Base-by-base conservation (phyloP, 495 filamentous ascomycete genomes). In the Thermothielavioides terrestris region DNA sequence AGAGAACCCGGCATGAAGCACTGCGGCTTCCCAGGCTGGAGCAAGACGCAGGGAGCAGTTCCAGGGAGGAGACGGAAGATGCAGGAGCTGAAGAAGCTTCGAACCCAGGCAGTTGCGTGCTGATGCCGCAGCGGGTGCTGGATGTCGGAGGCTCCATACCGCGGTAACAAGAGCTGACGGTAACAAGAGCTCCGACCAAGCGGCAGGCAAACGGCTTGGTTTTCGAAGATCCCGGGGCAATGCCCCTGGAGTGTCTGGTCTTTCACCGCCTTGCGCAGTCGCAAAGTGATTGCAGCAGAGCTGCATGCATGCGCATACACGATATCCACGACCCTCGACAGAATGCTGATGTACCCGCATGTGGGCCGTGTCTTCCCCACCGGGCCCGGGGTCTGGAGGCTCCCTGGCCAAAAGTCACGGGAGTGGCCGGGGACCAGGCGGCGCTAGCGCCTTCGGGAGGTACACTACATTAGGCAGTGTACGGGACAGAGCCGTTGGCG, bases 221-320 rank as follows among this genome's bases (percentile, higher is more conserved):
- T 49, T 25, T 25, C 44, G 22, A 28, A 23, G 18, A 42, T 31
- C 36, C 37, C 52, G 30, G 46, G 46, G 18, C 17, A 26, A 22
- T 49, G 26, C 26, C 27, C 36, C 8, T 40, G 20, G 38, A 27
- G n/a, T 17, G 26, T 20, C 14, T 21, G n/a, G 8, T n/a, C 18
- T 30, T 38, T 55, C 53, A 55, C 53, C 53, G 53, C 53, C 42
- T 50, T 55, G 46, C 37, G 25, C 26, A 17, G 41, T 49, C 32
- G 26, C 50, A n/a, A 44, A 27, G 53, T 55, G 46, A 46, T 46
- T 45, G 53, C 46, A 50, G 46, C 34, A 20, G n/a, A 31, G 27
- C 45, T 55, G 52, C 52, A 55, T 55, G 52, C 47, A 49, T 18
- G 11, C 30, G 23, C 37, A 54, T 38, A 31, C 20, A 23, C 22